Percentiles rank a stretch among this genome's conserved stretches.
phyloP scores from a whole-genome alignment of 2,329 filamentous ascomycete species.

The Xylariaceae sp. region DNA sequence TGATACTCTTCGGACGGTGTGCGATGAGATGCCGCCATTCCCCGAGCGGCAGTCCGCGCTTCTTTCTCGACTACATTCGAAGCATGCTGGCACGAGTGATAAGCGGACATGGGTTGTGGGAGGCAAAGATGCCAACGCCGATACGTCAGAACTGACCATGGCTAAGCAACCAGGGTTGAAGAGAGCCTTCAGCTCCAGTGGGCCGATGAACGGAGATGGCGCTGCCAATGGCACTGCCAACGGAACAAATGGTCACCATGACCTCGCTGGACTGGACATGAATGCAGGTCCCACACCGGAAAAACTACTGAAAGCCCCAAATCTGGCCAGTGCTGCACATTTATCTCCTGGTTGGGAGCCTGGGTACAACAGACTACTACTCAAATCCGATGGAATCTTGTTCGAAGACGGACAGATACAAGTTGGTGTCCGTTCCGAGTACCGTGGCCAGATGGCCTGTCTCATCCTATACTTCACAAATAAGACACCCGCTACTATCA shows the following conservation, averaged over 20 bases:
- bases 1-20: constrained; percentile 86
- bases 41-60: constrained; percentile 90
- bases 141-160: constrained; percentile 74
- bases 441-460: constrained; percentile 90
- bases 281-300: constrained; percentile 54
- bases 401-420: constrained; percentile 96
- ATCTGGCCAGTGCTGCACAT: constrained; percentile 88
- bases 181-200: constrained; percentile 71
- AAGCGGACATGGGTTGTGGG: constrained; percentile 98
- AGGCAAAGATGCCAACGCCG: constrained; percentile 87
- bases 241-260: constrained; percentile 52
- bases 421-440: constrained; percentile 87
- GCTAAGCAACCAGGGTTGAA: constrained; percentile 79
- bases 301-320: constrained; percentile 64
- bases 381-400: constrained; percentile 77
- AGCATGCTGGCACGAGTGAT: constrained; percentile 87
- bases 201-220: constrained; percentile 46
- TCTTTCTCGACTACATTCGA: constrained; percentile 88
- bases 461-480: constrained; percentile 95
- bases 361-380: constrained; percentile 79
- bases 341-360: constrained; percentile 91
- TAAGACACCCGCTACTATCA: constrained; percentile 79
- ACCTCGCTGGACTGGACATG: constrained; percentile 82
- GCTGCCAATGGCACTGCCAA: constrained; percentile 41
- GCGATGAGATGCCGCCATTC: constrained; percentile 98